Evolutionary conservation across 805 yeast species (phyloP).

Genomic region (Hanseniaspora taiwanica): DNA sequence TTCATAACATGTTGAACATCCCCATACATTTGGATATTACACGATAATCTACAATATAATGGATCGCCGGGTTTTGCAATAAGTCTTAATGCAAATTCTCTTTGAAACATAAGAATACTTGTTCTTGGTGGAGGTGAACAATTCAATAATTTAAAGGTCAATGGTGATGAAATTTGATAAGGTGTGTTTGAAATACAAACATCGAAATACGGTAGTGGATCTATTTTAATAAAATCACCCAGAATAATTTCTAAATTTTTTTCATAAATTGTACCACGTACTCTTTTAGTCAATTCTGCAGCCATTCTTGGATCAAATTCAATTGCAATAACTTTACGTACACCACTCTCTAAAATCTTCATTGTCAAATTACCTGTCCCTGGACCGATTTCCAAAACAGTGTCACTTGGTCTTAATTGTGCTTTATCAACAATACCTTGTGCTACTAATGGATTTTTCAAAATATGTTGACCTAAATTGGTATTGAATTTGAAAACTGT

Average conservation of each 20-base stretch:
- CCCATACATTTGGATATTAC: constrained; percentile 99
- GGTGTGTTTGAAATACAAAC: constrained; percentile 96
- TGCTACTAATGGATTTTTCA: constrained; percentile 91
- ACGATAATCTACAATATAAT: constrained; percentile 82
- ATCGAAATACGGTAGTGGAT: constrained; percentile 77
- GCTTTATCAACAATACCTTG: constrained; percentile 98
- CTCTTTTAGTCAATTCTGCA: constrained; percentile 93
- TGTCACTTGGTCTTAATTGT: constrained; percentile 79
- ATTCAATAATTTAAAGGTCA: constrained; percentile 82
- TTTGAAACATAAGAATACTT: constrained; percentile 91
- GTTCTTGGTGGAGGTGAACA: constrained; percentile 88
- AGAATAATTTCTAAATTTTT: constrained; percentile 81
- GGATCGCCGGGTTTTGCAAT: constrained; percentile 96
- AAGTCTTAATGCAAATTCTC: constrained; percentile 89
- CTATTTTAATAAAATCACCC: constrained; percentile 95
- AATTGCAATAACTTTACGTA: constrained; percentile 79
- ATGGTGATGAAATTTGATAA: constrained; percentile 91
- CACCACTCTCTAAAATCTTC: constrained; percentile 77
- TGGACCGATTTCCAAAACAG: constrained; percentile 93
- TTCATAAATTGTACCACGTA: constrained; percentile 90
- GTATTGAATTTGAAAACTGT: constrained; percentile 95
- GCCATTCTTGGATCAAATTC: constrained; percentile 99
- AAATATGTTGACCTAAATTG: constrained; percentile 90
- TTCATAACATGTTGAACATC: constrained; percentile 96
- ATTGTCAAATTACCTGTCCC: constrained; percentile 98